Evolutionary conservation across 176 grass and related monocot species (phyloP).

Genomic region (Zoysia pacifica): DNA sequence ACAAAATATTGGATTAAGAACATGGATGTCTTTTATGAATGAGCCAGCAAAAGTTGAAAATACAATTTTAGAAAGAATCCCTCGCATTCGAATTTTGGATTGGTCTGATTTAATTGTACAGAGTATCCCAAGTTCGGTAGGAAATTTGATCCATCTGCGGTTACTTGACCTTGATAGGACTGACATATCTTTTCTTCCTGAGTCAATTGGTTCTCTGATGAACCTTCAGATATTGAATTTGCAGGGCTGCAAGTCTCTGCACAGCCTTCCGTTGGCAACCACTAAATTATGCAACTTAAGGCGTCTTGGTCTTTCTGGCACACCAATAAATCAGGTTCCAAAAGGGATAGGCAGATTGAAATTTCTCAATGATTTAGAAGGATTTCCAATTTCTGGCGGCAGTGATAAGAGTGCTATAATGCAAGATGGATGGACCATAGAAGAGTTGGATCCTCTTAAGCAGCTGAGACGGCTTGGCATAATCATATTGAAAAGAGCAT

Average conservation of each 20-base stretch:
- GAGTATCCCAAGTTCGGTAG: neutral
- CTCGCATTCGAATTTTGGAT: neutral
- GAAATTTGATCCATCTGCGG: constrained; percentile 2
- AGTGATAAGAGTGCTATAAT: neutral
- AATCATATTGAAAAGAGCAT: neutral
- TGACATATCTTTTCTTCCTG: neutral
- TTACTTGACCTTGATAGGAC: neutral
- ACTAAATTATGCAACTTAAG: constrained; percentile 12
- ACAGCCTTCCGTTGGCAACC: neutral
- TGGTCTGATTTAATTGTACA: neutral
- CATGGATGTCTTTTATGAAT: neutral
- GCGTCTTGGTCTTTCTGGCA: neutral
- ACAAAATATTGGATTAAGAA: neutral
- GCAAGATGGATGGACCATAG: neutral
- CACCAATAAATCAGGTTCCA: neutral
- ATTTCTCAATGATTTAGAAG: neutral
- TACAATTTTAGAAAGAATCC: neutral
- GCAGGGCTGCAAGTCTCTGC: neutral
- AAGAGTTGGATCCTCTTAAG: neutral
- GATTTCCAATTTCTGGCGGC: neutral
- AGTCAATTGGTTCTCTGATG: constrained; percentile 2
- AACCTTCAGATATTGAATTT: constrained; percentile 28
- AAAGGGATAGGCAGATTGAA: neutral
- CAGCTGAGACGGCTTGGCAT: neutral
- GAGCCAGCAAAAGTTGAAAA: neutral